Evolutionary conservation across 1,284 basidiomycete species (phyloP).

Genomic region (Pseudozyma hubeiensis): DNA sequence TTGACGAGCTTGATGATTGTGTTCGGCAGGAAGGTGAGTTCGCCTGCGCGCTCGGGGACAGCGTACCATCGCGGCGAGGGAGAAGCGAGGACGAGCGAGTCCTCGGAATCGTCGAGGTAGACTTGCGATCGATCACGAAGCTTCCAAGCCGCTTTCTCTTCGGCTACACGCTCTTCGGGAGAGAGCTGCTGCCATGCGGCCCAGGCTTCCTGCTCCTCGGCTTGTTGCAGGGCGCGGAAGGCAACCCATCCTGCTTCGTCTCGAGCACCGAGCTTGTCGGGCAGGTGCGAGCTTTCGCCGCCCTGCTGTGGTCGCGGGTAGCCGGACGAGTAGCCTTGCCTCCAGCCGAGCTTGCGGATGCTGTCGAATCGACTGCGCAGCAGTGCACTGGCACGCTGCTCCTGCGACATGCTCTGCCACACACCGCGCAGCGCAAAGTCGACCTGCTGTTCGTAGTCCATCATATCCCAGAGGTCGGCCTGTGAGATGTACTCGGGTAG

Average conservation of each 20-base stretch:
- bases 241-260: constrained; percentile 35
- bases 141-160: constrained; percentile 61
- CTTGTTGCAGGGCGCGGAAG: constrained; percentile 33
- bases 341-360: constrained; percentile 63
- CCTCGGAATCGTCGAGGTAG: constrained; percentile 63
- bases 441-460: constrained; percentile 46
- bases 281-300: constrained; percentile 24
- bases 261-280: constrained; percentile 14
- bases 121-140: constrained; percentile 62
- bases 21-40: constrained; percentile 89
- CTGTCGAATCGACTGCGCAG: constrained; percentile 47
- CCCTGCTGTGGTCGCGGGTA: constrained; percentile 44
- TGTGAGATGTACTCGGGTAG: constrained; percentile 1
- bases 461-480: constrained; percentile 28
- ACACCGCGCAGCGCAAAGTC: constrained; percentile 45
- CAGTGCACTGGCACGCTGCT: constrained; percentile 36
- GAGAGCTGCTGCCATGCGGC: constrained; percentile 53
- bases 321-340: constrained; percentile 63
- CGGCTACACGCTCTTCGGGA: constrained; percentile 38
- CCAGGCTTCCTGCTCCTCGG: constrained; percentile 57
- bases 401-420: constrained; percentile 38
- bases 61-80: constrained; percentile 60
- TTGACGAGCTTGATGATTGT: constrained; percentile 83
- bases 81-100: constrained; percentile 45
- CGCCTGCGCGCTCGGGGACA: constrained; percentile 71